These are phyloP conservation scores for Arthroderma sp. DNA, from an alignment of 2,329 filamentous ascomycete genomes.

Conservation along the genomic window DNA sequence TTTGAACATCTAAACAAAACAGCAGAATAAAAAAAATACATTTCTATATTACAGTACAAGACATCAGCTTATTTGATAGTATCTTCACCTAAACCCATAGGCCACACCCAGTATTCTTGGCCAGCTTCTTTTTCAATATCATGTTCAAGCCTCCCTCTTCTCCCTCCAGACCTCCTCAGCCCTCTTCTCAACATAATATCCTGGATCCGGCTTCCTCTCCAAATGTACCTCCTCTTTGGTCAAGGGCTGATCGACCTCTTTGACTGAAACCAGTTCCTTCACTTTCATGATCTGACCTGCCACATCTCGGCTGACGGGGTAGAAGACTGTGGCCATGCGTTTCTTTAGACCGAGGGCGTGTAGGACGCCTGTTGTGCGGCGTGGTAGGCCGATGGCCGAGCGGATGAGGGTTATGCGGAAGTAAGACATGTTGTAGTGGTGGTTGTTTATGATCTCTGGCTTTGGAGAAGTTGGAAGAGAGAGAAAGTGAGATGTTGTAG, in stretches of 20 bases:
- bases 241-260: constrained; percentile 58
- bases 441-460: background rate
- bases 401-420: constrained; percentile 88
- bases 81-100: no score
- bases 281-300: constrained; percentile 89
- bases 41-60: constrained; percentile 1
- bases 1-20: background rate
- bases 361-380: constrained; percentile 67
- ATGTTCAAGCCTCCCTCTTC: constrained; percentile 13
- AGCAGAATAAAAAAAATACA: background rate
- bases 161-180: constrained; percentile 20
- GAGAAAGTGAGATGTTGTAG: background rate
- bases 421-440: constrained; percentile 49
- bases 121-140: background rate
- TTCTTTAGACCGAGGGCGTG: constrained; percentile 73
- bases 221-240: constrained; percentile 57
- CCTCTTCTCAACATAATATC: constrained; percentile 64
- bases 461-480: background rate
- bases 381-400: constrained; percentile 76
- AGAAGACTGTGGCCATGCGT: constrained; percentile 77
- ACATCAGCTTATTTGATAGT: background rate
- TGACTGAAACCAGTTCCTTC: constrained; percentile 77
- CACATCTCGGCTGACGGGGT: constrained; percentile 66
- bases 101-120: no score
- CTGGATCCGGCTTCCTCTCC: constrained; percentile 60